Base-by-base conservation (phyloP, 163 green algal species). In the Coccomyxa subellipsoidea region DNA sequence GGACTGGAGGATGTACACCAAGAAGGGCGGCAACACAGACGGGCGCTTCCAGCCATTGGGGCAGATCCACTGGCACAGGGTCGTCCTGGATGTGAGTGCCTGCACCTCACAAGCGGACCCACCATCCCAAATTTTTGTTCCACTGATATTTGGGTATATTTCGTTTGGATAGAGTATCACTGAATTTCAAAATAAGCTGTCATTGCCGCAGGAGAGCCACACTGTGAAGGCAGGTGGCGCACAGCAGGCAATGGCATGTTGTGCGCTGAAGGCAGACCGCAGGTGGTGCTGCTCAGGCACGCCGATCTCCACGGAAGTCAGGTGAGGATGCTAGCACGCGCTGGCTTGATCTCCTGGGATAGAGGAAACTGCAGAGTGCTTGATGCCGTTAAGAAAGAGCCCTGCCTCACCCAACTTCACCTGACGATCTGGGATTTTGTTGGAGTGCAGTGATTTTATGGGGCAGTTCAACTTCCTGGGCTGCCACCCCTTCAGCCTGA, bases 261-360 rank as follows among this genome's bases (percentile, higher is more conserved):
- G 76, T 4, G 83, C 78, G 12, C 83, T 96, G 34, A 34, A 76
- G 0, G 72, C 88, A 4, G 80, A 94, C 37, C 70, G 69, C 81
- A 81, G 81, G 76, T 93, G 90, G 89, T 89, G 88, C 72, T 92
- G 91, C 80, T 95, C 90, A 7, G 93, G 93, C 78, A 97, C 93
- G 0, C 93, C 93, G 7, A 85, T 96, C 73, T 88, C 83, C 84
- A 94, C 83, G 8, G 87, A 87, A 72, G 78, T 94, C 15, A 75
- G 47, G 47, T 59, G 4, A 18, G n/a, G n/a, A n/a, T n/a, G n/a
- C n/a, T n/a, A n/a, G n/a, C n/a, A n/a, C n/a, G n/a, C n/a, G n/a
- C n/a, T n/a, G n/a, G n/a, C n/a, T n/a, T n/a, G n/a, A n/a, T n/a
- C n/a, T n/a, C n/a, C n/a, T n/a, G n/a, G n/a, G n/a, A n/a, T n/a